Conservation (phyloP, 176 grass and related monocot species). For the Cymbopogon citratus region DNA sequence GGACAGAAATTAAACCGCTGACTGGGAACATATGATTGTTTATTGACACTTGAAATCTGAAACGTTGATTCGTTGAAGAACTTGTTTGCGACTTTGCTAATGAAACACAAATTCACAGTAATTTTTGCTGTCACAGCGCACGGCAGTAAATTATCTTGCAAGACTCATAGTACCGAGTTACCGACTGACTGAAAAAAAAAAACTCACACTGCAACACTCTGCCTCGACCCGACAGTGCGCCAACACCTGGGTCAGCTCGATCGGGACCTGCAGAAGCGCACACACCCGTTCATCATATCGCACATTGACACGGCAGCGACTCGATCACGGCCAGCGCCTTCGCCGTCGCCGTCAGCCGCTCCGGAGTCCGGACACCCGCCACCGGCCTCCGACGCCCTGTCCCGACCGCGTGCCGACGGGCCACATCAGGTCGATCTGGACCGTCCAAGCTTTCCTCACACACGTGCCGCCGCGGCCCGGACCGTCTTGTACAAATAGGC, state of each 20-base stretch:
- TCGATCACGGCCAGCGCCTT: neutral
- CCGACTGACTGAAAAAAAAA: neutral
- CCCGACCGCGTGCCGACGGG: slow-evolving; percentile 20
- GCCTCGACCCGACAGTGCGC: neutral
- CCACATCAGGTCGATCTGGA: neutral
- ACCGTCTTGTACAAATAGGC: slow-evolving; percentile 29
- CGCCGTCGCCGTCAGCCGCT: neutral
- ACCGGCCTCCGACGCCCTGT: slow-evolving; percentile 12
- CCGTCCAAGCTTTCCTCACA: neutral
- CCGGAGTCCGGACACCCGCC: neutral
- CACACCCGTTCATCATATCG: neutral
- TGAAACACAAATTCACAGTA: too few relatives aligned
- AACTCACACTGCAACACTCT: too few relatives aligned
- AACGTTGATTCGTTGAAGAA: neutral
- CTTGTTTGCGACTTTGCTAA: neutral
- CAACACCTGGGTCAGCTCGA: neutral
- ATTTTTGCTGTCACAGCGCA: neutral
- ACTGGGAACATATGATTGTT: neutral
- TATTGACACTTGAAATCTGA: neutral
- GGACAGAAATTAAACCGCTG: neutral
- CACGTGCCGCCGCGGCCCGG: neutral
- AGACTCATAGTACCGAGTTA: too few relatives aligned
- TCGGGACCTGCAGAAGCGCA: neutral
- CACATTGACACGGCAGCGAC: slow-evolving; percentile 11
- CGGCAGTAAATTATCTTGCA: neutral